Percentiles rank a stretch among this genome's conserved stretches.
These are phyloP conservation scores for Xylaria sp. DNA, from an alignment of 2,329 filamentous ascomycete species.

Conservation along the genomic window DNA sequence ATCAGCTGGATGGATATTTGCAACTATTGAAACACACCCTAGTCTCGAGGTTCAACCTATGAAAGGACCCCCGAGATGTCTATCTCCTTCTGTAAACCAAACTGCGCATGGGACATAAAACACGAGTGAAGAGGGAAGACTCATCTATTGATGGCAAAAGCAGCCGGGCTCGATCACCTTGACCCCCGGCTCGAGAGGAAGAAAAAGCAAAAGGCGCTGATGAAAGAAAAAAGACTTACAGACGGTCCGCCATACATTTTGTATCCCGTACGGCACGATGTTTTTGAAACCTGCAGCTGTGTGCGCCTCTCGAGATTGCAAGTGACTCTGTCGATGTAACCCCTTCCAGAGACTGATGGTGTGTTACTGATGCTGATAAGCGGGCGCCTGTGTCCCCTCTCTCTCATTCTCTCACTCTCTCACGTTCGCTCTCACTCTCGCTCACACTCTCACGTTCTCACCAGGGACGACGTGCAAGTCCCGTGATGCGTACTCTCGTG, in stretches of 20 bases:
- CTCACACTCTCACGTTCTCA: slow-evolving; percentile 10
- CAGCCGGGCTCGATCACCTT: neutral
- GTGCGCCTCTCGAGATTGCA: slow-evolving; percentile 13
- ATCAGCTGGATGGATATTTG: neutral
- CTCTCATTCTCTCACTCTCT: neutral
- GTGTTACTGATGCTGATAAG: slow-evolving; percentile 17
- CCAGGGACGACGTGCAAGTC: slow-evolving; percentile 17
- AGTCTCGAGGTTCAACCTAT: neutral
- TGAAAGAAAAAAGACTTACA: neutral
- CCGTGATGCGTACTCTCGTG: slow-evolving; percentile 29
- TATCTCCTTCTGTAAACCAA: neutral
- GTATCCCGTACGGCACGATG: slow-evolving; percentile 4
- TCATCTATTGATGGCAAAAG: neutral
- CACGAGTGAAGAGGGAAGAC: neutral
- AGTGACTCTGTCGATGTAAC: slow-evolving; percentile 21
- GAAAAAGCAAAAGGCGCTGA: neutral
- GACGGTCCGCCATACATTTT: slow-evolving; percentile 9
- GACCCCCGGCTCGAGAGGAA: neutral
- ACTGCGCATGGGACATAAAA: neutral
- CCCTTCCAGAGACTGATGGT: slow-evolving; percentile 12
- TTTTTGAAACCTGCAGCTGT: slow-evolving; percentile 18
- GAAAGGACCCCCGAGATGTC: neutral
- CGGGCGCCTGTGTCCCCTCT: slow-evolving; percentile 9
- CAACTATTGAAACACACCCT: neutral
- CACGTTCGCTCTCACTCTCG: slow-evolving; percentile 1